These are phyloP conservation scores for Fusarium nurragi DNA, from an alignment of 2,329 filamentous ascomycete species.

Conservation along the genomic window DNA sequence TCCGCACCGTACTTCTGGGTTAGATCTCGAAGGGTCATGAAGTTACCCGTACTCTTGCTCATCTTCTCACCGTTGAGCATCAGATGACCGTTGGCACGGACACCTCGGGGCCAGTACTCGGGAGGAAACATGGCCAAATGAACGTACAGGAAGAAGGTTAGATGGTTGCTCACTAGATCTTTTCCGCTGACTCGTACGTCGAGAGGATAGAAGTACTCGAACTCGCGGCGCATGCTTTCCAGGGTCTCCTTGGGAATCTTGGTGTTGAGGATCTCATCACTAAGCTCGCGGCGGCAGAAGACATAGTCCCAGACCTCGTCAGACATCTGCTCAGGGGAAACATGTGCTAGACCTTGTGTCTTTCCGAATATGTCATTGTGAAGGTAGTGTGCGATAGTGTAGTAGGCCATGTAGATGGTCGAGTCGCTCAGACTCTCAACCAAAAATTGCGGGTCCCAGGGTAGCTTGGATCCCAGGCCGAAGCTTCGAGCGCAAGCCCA, in stretches of 20 bases:
- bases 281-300: slow-evolving; percentile 79
- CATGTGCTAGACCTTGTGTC: slow-evolving; percentile 71
- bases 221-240: slow-evolving; percentile 85
- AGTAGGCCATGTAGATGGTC: slow-evolving; percentile 91
- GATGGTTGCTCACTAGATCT: slow-evolving; percentile 90
- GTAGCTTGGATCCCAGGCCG: slow-evolving; percentile 91
- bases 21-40: slow-evolving; percentile 87
- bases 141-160: slow-evolving; percentile 96
- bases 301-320: slow-evolving; percentile 98
- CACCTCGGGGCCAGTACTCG: slow-evolving; percentile 86
- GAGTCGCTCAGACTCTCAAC: slow-evolving; percentile 93
- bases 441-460: slow-evolving; percentile 90
- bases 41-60: slow-evolving; percentile 97
- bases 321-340: slow-evolving; percentile 86
- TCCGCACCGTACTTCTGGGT: slow-evolving; percentile 95
- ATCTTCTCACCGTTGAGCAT: slow-evolving; percentile 98
- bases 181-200: slow-evolving; percentile 91
- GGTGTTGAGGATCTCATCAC: slow-evolving; percentile 72
- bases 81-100: slow-evolving; percentile 92
- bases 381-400: slow-evolving; percentile 72
- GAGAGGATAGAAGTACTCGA: slow-evolving; percentile 96
- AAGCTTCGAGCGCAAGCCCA: slow-evolving; percentile 96
- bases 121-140: slow-evolving; percentile 89
- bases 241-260: slow-evolving; percentile 79
- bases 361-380: slow-evolving; percentile 89